A percentile compares a stretch with the other conserved stretches of the same genome.
phyloP scores from a whole-genome alignment of 1,284 basidiomycete species.

The Boletus hoseneyae region DNA sequence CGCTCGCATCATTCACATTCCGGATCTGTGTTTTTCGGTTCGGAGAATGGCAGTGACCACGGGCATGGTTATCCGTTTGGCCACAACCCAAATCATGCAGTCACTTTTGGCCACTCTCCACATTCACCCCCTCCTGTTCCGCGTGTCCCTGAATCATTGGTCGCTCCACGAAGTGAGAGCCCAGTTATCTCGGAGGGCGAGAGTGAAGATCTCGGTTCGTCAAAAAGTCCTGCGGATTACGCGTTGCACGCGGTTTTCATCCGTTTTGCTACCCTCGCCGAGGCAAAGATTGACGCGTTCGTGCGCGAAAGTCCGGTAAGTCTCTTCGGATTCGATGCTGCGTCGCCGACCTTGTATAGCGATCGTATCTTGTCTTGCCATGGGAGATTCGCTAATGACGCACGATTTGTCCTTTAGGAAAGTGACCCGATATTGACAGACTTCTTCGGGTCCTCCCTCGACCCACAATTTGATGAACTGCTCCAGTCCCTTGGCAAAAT shows the following conservation, averaged over 20 bases:
- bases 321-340: slow-evolving; percentile 8
- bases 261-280: slow-evolving; percentile 75
- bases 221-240: slow-evolving; percentile 81
- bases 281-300: slow-evolving; percentile 73
- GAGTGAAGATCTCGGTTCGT: slow-evolving; percentile 56
- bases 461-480: slow-evolving; percentile 77
- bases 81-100: slow-evolving; percentile 26
- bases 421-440: slow-evolving; percentile 63
- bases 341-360: neutral
- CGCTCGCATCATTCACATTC: slow-evolving; percentile 73
- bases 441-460: slow-evolving; percentile 68
- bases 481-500: slow-evolving; percentile 84
- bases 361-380: neutral
- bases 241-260: slow-evolving; percentile 85
- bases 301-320: slow-evolving; percentile 67
- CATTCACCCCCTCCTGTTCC: slow-evolving; percentile 74
- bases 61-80: slow-evolving; percentile 43
- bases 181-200: slow-evolving; percentile 56
- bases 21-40: slow-evolving; percentile 65
- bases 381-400: slow-evolving; percentile 6
- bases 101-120: slow-evolving; percentile 32
- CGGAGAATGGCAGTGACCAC: slow-evolving; percentile 67
- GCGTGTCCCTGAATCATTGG: slow-evolving; percentile 61
- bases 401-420: slow-evolving; percentile 44
- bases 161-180: slow-evolving; percentile 47